Base-by-base conservation (phyloP, 768 basidiomycete species). In the Lentinula sp. region DNA sequence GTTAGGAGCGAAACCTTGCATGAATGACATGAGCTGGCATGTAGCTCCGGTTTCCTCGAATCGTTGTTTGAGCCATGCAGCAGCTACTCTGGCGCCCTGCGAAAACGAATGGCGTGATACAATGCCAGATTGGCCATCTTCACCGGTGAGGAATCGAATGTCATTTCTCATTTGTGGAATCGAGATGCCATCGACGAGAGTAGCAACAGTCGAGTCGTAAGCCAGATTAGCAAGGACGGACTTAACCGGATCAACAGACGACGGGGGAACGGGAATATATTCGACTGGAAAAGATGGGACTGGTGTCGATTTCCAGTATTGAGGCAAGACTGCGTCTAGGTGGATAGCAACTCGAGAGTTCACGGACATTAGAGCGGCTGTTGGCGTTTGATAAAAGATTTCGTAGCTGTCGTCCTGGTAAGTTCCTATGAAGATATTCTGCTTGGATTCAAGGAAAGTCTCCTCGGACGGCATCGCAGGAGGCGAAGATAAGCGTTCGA, bases 61-160 rank as follows among this genome's bases (percentile, higher is more conserved):
- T 56, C 78, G 78, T 13, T 72, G 77, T 74, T 87, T 90, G 65
- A 96, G 79, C 91, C 91, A 90, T 2, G 78, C 66, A 3, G 93
- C 85, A 46, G 92, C 91, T 20, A 77, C 74, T 18, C 74, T 67
- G 5, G 88, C 86, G 2, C 88, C 91, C 3, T 77, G 64, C 0
- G 85, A 79, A 71, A 95, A 96, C 8, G 90, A 91, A 69, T 95
- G 92, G n/a, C 95, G 81, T 1, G 87, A 88, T 35, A 85, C 64
- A 65, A 95, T 89, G 10, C 83, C 83, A 8, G 90, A 91, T 45
- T 74, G 72, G n/a, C 75, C 78, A 65, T 88, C 86, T 71, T 97
- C 94, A 53, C 93, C 93, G 0, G 94, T 93, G 61, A 97, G 84
- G 70, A 85, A 95, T 56, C 86, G 81, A 50, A 95, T 80, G 71